phyloP scores from a whole-genome alignment of 225 moss, liverwort and hornwort genomes.

The Takakia lepidozioides region DNA sequence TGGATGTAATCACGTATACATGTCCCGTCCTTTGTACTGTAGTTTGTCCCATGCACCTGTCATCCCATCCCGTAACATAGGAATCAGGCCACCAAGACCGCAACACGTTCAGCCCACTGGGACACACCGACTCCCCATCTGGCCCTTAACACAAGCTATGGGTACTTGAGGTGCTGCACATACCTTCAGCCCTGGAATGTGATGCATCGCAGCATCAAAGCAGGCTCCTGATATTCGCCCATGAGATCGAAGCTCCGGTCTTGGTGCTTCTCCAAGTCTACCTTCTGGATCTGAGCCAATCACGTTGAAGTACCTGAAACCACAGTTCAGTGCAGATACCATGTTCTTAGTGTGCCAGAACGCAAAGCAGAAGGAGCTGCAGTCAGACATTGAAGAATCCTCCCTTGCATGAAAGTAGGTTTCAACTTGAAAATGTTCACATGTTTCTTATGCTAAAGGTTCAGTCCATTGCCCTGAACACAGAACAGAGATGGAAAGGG shows the following conservation, averaged over 20 bases:
- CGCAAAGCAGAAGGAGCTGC: no score
- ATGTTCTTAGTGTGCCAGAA: no score
- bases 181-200: conserved; percentile 61
- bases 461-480: no score
- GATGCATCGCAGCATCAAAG: conserved; percentile 82
- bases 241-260: conserved; percentile 72
- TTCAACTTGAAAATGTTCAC: no score
- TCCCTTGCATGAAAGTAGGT: no score
- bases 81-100: no score
- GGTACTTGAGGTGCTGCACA: background rate
- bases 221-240: conserved; percentile 93
- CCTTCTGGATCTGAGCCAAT: conserved; percentile 84
- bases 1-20: conserved; percentile 92
- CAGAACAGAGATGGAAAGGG: background rate
- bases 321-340: background rate
- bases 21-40: conserved; percentile 71
- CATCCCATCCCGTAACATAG: no score
- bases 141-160: background rate
- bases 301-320: conserved; percentile 84
- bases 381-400: no score
- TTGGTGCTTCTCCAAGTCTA: conserved; percentile 85
- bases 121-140: no score
- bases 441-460: no score
- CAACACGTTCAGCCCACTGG: no score
- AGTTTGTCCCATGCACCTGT: conserved; percentile 63